Evolutionary conservation across 768 basidiomycete genomes (phyloP).

Genomic region (Tylopilus vinaceipallidus): DNA sequence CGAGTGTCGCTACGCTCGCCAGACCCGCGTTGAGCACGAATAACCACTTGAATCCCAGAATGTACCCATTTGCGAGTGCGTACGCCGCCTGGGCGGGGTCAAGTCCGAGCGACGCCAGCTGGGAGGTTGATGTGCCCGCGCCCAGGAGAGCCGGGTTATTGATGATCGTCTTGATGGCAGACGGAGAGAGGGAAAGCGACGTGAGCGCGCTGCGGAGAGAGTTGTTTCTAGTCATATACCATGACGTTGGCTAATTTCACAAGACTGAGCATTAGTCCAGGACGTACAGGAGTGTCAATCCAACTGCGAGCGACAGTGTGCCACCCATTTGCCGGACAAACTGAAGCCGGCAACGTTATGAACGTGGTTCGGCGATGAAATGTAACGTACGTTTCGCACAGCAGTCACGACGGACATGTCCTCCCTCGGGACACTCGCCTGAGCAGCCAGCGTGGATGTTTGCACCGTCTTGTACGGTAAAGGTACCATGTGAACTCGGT

Average conservation of each 20-base stretch:
- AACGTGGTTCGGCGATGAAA: background rate
- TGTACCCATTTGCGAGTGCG: background rate
- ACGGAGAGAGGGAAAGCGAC: background rate
- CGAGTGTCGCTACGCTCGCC: background rate
- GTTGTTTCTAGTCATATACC: background rate
- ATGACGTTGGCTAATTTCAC: too few species aligned
- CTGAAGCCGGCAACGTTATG: background rate
- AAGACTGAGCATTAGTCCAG: background rate
- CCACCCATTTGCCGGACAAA: background rate
- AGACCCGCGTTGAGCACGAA: background rate
- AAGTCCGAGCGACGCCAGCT: conserved; percentile 2
- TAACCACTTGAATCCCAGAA: background rate
- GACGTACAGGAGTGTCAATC: conserved; percentile 1
- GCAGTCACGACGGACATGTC: background rate
- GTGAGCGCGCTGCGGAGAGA: background rate
- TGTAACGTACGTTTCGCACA: background rate
- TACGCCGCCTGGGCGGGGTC: background rate
- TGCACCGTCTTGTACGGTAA: too few species aligned
- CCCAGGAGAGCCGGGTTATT: background rate
- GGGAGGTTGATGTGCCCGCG: background rate
- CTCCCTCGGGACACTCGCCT: conserved; percentile 1
- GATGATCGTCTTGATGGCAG: conserved; percentile 1
- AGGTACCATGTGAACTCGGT: too few species aligned
- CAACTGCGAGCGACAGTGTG: background rate
- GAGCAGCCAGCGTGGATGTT: background rate